Percentiles rank a stretch among this genome's conserved stretches.
Conservation (phyloP, 2,329 filamentous ascomycete species). For the Herpotrichia juniperi region DNA sequence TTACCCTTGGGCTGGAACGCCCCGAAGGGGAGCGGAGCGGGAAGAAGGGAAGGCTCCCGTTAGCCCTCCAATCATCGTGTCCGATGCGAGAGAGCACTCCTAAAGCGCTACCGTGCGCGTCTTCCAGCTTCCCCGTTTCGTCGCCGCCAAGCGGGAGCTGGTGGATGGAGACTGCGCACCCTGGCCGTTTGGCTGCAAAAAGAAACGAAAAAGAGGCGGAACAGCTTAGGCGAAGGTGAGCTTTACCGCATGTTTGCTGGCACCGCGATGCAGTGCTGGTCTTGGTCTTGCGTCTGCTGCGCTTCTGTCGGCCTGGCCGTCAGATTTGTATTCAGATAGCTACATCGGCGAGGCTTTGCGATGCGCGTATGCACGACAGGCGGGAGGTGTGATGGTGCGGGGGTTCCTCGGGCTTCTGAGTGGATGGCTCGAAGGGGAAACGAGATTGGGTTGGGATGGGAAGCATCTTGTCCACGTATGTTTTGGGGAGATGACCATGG, state of each 20-base stretch:
- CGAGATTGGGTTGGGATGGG: constrained; percentile 16
- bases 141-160: background rate
- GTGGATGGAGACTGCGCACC: constrained; percentile 1
- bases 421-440: constrained; percentile 22
- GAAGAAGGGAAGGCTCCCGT: constrained; percentile 6
- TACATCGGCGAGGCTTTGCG: constrained; percentile 14
- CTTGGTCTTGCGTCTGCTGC: background rate
- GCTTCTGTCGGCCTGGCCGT: constrained; percentile 9
- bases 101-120: too few relatives aligned
- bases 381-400: constrained; percentile 16
- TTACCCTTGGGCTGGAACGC: constrained; percentile 28
- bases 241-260: constrained; percentile 2
- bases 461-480: constrained; percentile 9
- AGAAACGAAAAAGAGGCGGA: background rate
- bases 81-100: too few relatives aligned
- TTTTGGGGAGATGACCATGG: constrained; percentile 15
- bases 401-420: constrained; percentile 4
- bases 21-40: constrained; percentile 1
- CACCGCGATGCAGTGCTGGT: background rate
- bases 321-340: background rate
- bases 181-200: background rate
- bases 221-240: background rate
- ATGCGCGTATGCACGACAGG: constrained; percentile 24
- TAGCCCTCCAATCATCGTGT: too few relatives aligned
- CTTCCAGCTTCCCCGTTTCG: too few relatives aligned